Percentiles rank a stretch among this genome's conserved stretches.
phyloP scores from a whole-genome alignment of 768 basidiomycete genomes.

The Boletus huronensis region DNA sequence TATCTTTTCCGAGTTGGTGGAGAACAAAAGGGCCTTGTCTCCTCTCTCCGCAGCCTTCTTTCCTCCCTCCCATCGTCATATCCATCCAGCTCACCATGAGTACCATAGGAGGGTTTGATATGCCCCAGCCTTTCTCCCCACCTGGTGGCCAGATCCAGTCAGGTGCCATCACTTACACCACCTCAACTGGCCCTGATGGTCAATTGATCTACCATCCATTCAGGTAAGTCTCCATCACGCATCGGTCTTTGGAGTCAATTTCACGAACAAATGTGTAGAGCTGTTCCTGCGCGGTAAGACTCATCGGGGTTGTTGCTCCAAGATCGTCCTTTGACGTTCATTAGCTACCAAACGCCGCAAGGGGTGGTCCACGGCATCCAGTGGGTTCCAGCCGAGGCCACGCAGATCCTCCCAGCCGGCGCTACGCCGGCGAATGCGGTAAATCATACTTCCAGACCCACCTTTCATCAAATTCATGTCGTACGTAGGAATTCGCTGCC shows the following conservation, averaged over 20 bases:
- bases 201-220: slow-evolving; percentile 65
- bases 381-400: slow-evolving; percentile 67
- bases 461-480: slow-evolving; percentile 2
- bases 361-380: slow-evolving; percentile 65
- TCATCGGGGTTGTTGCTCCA: neutral
- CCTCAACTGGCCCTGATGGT: slow-evolving; percentile 59
- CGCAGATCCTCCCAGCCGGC: slow-evolving; percentile 54
- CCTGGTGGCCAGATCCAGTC: slow-evolving; percentile 49
- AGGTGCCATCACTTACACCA: slow-evolving; percentile 73
- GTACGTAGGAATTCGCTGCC: slow-evolving; percentile 52
- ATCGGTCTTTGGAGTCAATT: slow-evolving; percentile 2
- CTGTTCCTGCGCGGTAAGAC: slow-evolving; percentile 69
- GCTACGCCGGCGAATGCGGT: slow-evolving; percentile 59
- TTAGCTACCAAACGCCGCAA: slow-evolving; percentile 67
- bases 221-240: slow-evolving; percentile 46
- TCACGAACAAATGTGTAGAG: slow-evolving; percentile 42
- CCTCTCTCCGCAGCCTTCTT: slow-evolving; percentile 4
- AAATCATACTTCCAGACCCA: slow-evolving; percentile 18
- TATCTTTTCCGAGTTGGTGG: slow-evolving; percentile 4
- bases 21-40: slow-evolving; percentile 21
- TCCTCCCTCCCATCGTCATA: slow-evolving; percentile 12
- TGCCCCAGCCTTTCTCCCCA: slow-evolving; percentile 31
- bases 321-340: slow-evolving; percentile 9
- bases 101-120: slow-evolving; percentile 23
- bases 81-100: slow-evolving; percentile 19